These are phyloP conservation scores for Podospora anserina DNA, from an alignment of 495 filamentous ascomycete species.

Conservation along the genomic window DNA sequence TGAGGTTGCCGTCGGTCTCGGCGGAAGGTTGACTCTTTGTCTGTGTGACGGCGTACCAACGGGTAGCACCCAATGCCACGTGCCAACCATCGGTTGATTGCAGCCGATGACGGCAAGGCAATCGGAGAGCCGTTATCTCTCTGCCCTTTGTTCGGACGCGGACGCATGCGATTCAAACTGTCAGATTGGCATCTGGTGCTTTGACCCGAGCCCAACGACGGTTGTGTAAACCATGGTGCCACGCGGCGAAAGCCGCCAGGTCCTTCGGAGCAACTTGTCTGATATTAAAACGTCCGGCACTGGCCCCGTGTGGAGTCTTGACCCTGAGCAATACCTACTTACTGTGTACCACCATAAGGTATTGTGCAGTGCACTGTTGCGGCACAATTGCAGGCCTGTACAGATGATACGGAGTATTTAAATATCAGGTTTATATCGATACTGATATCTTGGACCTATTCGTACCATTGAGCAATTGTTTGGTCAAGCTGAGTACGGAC, in stretches of 20 bases:
- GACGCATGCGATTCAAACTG: not conserved
- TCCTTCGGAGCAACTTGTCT: not conserved
- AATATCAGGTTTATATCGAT: too few species aligned
- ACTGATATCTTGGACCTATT: not conserved
- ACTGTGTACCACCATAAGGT: too few species aligned
- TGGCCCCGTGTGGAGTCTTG: not conserved
- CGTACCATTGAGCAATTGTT: too few species aligned
- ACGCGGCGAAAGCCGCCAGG: not conserved
- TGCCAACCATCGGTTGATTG: not conserved
- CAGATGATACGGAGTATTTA: too few species aligned
- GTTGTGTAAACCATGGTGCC: not conserved
- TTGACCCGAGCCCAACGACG: too few species aligned
- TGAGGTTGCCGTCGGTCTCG: not conserved
- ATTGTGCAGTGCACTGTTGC: too few species aligned
- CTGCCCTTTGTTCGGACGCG: not conserved
- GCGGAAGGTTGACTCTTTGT: not conserved
- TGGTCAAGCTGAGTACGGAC: too few species aligned
- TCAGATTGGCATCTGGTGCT: not conserved
- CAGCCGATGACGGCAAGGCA: not conserved
- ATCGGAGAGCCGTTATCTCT: not conserved
- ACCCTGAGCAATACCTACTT: not conserved
- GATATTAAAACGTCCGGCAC: not conserved
- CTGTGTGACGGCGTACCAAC: not conserved
- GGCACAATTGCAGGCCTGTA: too few species aligned
- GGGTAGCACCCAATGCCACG: not conserved